A percentile compares a stretch with the other conserved stretches of the same genome.
These are phyloP conservation scores for Ceratobasidium sp. DNA, from an alignment of 1,284 basidiomycete genomes.

Conservation along the genomic window DNA sequence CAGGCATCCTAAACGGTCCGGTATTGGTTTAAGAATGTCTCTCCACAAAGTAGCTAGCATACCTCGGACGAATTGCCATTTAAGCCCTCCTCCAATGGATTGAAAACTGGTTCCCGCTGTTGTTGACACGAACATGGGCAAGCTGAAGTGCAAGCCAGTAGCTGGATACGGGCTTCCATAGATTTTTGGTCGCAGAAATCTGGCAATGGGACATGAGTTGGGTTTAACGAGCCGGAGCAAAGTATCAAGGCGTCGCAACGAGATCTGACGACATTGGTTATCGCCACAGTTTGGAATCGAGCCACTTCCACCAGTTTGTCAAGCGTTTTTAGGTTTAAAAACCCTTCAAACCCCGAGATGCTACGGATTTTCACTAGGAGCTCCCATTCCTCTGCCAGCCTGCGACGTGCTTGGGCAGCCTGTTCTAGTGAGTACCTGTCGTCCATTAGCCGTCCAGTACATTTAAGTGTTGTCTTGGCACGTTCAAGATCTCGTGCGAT, in stretches of 20 bases:
- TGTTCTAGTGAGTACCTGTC: background rate
- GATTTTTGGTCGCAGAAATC: background rate
- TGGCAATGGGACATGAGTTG: background rate
- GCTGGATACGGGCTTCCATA: background rate
- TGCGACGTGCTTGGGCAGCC: background rate
- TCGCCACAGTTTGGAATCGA: background rate
- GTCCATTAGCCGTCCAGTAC: no score
- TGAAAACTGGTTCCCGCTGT: no score
- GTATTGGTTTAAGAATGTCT: no score
- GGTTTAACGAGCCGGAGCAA: background rate
- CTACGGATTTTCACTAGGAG: background rate
- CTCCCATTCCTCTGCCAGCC: background rate
- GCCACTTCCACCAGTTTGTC: background rate
- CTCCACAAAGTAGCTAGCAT: no score
- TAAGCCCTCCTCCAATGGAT: no score
- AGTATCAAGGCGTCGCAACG: conserved; percentile 4
- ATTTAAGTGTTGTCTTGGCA: background rate
- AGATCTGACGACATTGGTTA: background rate
- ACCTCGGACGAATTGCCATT: no score
- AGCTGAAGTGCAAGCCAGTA: no score
- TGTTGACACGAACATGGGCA: no score
- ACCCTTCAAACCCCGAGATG: conserved; percentile 9
- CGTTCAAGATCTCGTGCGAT: background rate
- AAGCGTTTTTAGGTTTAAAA: background rate
- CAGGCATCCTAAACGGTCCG: no score